Evolutionary conservation across 2,329 filamentous ascomycete species (phyloP).

Genomic region (Sarocladium brachiariae): DNA sequence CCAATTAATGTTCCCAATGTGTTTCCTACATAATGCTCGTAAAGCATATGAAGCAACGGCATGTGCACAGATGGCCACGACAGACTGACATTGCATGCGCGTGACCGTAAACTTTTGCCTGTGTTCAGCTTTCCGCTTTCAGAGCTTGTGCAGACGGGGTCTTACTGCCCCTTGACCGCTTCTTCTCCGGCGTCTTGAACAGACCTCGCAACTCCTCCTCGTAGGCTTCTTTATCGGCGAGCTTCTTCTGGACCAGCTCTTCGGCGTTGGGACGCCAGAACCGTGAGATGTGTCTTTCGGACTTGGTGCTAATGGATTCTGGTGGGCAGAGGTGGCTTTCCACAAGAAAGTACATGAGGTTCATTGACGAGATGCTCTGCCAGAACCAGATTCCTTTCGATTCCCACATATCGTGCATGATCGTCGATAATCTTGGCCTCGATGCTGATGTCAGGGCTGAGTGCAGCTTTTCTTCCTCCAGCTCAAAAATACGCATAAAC

Average conservation of each 20-base stretch:
- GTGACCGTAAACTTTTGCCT: background rate
- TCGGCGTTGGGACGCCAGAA: slow-evolving; percentile 12
- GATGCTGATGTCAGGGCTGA: background rate
- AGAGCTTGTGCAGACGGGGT: background rate
- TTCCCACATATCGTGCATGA: slow-evolving; percentile 16
- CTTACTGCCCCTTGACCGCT: background rate
- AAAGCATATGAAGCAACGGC: background rate
- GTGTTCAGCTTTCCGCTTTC: background rate
- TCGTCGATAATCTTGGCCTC: slow-evolving; percentile 5
- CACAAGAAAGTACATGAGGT: slow-evolving; percentile 14
- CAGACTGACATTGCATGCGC: background rate
- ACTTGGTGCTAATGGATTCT: slow-evolving; percentile 8
- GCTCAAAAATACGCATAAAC: slow-evolving; percentile 15
- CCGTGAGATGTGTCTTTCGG: slow-evolving; percentile 11
- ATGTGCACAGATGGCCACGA: background rate
- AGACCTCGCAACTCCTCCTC: slow-evolving; percentile 9
- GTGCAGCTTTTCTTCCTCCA: slow-evolving; percentile 12
- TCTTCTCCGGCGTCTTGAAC: slow-evolving; percentile 8
- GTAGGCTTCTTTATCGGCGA: slow-evolving; percentile 12
- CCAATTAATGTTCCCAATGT: too few relatives aligned
- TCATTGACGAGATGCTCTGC: slow-evolving; percentile 12
- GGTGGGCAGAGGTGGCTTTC: slow-evolving; percentile 12
- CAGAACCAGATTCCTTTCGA: slow-evolving; percentile 18
- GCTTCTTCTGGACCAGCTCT: slow-evolving; percentile 12
- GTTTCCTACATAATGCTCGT: too few relatives aligned